Evolutionary conservation across 2,329 filamentous ascomycete genomes (phyloP), one percentile per base, ranked within the genome.

Genomic region (Cytospora leucostoma): DNA sequence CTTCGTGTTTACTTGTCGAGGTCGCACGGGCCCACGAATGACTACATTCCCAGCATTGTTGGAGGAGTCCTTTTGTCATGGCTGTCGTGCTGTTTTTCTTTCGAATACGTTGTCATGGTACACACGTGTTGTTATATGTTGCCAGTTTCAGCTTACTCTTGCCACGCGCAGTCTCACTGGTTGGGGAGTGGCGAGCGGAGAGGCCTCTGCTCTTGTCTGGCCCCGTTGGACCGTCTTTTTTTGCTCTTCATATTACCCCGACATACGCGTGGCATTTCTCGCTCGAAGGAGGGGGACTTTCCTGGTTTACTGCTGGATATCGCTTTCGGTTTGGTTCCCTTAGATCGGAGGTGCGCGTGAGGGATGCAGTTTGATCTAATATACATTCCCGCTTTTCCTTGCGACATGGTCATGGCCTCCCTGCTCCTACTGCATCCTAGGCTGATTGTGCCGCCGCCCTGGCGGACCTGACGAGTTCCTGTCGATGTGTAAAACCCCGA

Each of bases 41-140:
- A 44, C 49, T 55, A 61, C 52, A 61, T 59, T 38, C 53, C 58
- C 34, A 63, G 63, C 67, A 67, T 68, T 61, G 61, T 68, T 61
- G 61, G 63, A 64, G 67, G 67, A 65, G 65, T 66, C 65, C 63
- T 58, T 67, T 64, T 61, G 60, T 59, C 55, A 47, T 60, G 61
- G n/a, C 56, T 57, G 55, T 65, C 61, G 54, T 51, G 66, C 37
- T 56, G 58, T 37, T 60, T 37, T 60, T 61, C 27, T 55, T 34
- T 65, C 59, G 56, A 60, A 37, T 35, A 44, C 50, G 19, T 55
- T 61, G 57, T 63, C 44, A 54, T 60, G 40, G 57, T 63, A 60
- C 51, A 61, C 38, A 27, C 27, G 27, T 27, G 51, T 55, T 38
- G 32, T 38, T 62, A 32, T 52, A 56, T 49, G 61, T 55, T 65